These are phyloP conservation scores for Setomelanomma holmii DNA, from an alignment of 2,329 filamentous ascomycete genomes.

Conservation along the genomic window DNA sequence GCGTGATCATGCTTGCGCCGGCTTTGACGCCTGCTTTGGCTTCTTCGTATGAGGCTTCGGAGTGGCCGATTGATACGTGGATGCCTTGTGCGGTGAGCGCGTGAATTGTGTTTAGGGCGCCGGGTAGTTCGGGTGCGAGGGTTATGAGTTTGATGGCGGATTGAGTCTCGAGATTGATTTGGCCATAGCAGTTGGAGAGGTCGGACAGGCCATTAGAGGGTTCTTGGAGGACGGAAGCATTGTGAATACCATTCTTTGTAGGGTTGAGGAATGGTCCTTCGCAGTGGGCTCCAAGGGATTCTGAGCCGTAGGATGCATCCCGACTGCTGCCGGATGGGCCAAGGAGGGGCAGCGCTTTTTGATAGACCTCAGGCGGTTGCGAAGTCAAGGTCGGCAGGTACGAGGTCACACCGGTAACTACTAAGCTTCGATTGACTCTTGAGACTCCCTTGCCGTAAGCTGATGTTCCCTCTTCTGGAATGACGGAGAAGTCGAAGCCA, in stretches of 20 bases:
- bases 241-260: conserved; percentile 87
- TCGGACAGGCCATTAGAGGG: conserved; percentile 68
- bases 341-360: conserved; percentile 76
- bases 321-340: conserved; percentile 71
- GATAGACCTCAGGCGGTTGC: conserved; percentile 81
- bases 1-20: conserved; percentile 88
- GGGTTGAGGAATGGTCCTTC: conserved; percentile 89
- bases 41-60: conserved; percentile 85
- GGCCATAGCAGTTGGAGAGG: conserved; percentile 75
- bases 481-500: conserved; percentile 88
- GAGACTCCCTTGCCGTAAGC: conserved; percentile 76
- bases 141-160: conserved; percentile 78
- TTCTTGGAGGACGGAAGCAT: conserved; percentile 71
- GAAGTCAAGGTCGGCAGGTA: conserved; percentile 88
- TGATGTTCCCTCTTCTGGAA: conserved; percentile 65
- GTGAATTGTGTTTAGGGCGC: conserved; percentile 73
- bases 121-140: conserved; percentile 78
- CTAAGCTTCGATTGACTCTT: conserved; percentile 73
- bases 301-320: conserved; percentile 72
- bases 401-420: conserved; percentile 83
- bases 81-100: conserved; percentile 71
- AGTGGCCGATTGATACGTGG: conserved; percentile 82
- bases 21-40: conserved; percentile 73
- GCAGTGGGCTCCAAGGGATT: conserved; percentile 88
- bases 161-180: conserved; percentile 65